phyloP scores from a whole-genome alignment of 352 stramenopile species.

The Hyaloperonospora arabidopsidis region DNA sequence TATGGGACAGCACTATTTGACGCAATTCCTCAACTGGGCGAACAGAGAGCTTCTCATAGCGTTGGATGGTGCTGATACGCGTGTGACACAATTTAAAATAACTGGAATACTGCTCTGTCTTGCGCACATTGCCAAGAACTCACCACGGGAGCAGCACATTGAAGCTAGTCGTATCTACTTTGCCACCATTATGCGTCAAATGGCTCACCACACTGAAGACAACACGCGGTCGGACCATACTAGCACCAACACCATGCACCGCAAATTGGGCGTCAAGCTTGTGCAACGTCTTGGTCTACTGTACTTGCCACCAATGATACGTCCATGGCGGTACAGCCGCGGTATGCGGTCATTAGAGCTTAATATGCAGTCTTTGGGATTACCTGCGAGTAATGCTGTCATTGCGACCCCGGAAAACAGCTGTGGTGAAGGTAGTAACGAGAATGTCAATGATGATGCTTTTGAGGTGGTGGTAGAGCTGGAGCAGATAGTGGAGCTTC shows the following conservation, averaged over 20 bases:
- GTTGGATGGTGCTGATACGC: slow-evolving; percentile 27
- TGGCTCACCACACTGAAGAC: slow-evolving; percentile 50
- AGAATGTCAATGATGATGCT: slow-evolving; percentile 39
- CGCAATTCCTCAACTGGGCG: slow-evolving; percentile 88
- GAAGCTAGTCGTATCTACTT: slow-evolving; percentile 70
- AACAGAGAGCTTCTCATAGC: slow-evolving; percentile 47
- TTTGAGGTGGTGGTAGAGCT: slow-evolving; percentile 91
- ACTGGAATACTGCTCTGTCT: slow-evolving; percentile 78
- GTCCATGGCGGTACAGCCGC: slow-evolving; percentile 93
- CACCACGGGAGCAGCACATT: slow-evolving; percentile 64
- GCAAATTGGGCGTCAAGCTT: slow-evolving; percentile 95
- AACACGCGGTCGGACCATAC: slow-evolving; percentile 31
- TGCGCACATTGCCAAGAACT: slow-evolving; percentile 73
- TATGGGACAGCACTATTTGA: slow-evolving; percentile 87
- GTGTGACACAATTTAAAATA: slow-evolving; percentile 65
- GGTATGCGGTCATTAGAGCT: slow-evolving; percentile 89
- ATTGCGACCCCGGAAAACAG: slow-evolving; percentile 1
- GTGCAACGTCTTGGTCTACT: slow-evolving; percentile 91
- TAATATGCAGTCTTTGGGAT: slow-evolving; percentile 71
- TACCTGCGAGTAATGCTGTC: slow-evolving; percentile 12
- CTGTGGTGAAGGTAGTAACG: slow-evolving; percentile 6
- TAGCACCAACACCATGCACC: slow-evolving; percentile 77
- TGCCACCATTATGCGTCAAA: slow-evolving; percentile 56
- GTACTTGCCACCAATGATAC: slow-evolving; percentile 91
- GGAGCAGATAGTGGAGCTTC: slow-evolving; percentile 93